A percentile compares a stretch with the other conserved stretches of the same genome.
These are phyloP conservation scores for Myochromella boudieri DNA, from an alignment of 768 basidiomycete genomes.

Conservation along the genomic window DNA sequence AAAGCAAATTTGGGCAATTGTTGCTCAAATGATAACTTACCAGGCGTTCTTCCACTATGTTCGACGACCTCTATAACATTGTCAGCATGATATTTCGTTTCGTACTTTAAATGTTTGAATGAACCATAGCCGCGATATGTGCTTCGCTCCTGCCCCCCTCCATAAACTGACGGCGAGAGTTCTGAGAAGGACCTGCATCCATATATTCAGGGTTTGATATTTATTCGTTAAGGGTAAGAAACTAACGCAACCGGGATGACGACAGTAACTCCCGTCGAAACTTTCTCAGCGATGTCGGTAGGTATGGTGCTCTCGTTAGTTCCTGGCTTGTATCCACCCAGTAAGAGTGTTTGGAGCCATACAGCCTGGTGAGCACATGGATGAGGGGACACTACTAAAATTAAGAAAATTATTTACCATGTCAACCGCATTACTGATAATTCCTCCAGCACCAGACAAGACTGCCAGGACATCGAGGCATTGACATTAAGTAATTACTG, in stretches of 20 bases:
- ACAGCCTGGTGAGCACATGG: neutral
- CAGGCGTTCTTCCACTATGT: constrained; percentile 16
- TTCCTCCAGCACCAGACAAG: constrained; percentile 26
- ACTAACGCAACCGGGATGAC: constrained; percentile 13
- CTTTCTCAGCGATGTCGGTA: constrained; percentile 2
- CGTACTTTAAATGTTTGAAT: neutral
- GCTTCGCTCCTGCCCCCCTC: constrained; percentile 20
- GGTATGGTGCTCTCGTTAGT: constrained; percentile 1
- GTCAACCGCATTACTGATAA: constrained; percentile 26
- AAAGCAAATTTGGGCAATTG: neutral
- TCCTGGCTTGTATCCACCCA: constrained; percentile 4
- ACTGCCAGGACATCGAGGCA: constrained; percentile 14
- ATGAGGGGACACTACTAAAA: no score
- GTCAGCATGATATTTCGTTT: neutral
- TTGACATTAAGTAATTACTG: neutral
- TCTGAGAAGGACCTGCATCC: constrained; percentile 16
- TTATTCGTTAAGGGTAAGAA: neutral
- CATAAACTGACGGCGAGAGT: constrained; percentile 23
- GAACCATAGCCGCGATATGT: constrained; percentile 21
- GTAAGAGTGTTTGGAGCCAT: constrained; percentile 4
- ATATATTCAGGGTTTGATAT: neutral
- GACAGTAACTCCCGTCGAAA: constrained; percentile 20
- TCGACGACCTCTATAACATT: constrained; percentile 9
- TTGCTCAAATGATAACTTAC: neutral
- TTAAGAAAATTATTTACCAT: constrained; percentile 17